Base-by-base conservation (phyloP, 805 yeast genomes). In the Candida berthetii region DNA sequence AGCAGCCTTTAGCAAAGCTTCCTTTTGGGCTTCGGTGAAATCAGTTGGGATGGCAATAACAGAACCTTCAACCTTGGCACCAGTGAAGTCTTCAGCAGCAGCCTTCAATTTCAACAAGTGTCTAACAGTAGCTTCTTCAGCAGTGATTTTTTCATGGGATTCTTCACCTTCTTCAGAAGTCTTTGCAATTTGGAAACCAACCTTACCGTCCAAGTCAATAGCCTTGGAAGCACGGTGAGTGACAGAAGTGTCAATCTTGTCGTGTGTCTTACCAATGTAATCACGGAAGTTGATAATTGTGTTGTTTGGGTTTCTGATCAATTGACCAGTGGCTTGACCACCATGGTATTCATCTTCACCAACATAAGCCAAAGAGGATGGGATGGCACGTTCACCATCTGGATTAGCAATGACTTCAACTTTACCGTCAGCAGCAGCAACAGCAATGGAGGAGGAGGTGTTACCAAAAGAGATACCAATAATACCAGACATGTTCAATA, bases 401-500 rank as follows among this genome's bases (percentile, higher is more conserved):
- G 95, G 96, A 79, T 93, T 91, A 53, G 99, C 99, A 64, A 93
- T 91, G 52, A 93, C 96, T 61, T 93, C 97, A 49, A 88, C 93
- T 63, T 84, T 85, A 48, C 96, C 97, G 58, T 91, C 97, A 50
- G 71, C 65, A 47, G 75, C 68, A 52, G 90, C 85, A 57, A 82
- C 86, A 38, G 98, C 97, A 62, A 93, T 89, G 45, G 97, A 86
- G 38, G 97, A 85, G 46, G 96, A 79, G 38, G 96, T 84, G 78
- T 93, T 93, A 65, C 99, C 99, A 65, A 93, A 91, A 35, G 96
- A 82, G 62, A 93, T 78, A 67, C 99, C 99, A 65, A 93, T 85
- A 53, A 88, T 85, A 54, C 85, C 70, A 46, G 65, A 54, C 64
- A 63, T 63, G 31, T 29, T 24, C 3, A 22, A 27, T n/a, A n/a